Evolutionary conservation across 805 yeast species (phyloP).

Genomic region (Debaryomyces maramus): DNA sequence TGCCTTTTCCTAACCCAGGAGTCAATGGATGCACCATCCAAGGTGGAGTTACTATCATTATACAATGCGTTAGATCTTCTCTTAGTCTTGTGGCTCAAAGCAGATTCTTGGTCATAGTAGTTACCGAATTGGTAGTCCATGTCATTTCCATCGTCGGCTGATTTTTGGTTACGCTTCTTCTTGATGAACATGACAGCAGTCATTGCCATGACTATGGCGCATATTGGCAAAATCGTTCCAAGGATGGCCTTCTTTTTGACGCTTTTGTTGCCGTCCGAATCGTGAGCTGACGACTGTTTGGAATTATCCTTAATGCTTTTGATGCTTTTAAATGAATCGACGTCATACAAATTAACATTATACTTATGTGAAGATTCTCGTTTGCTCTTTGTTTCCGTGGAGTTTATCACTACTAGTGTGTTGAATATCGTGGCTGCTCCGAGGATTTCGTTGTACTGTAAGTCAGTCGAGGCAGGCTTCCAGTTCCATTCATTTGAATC

Average conservation of each 20-base stretch:
- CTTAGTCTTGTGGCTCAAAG: constrained; percentile 6
- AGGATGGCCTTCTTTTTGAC: constrained; percentile 29
- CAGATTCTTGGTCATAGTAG: constrained; percentile 22
- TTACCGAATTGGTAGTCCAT: constrained; percentile 33
- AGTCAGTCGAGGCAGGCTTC: constrained; percentile 22
- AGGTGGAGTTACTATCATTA: constrained; percentile 36
- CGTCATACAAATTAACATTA: constrained; percentile 42
- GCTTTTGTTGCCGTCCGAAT: neutral
- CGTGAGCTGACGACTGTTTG: constrained; percentile 1
- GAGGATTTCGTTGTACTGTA: constrained; percentile 26
- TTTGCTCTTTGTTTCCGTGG: constrained; percentile 17
- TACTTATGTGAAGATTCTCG: constrained; percentile 25
- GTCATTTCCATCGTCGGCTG: constrained; percentile 21
- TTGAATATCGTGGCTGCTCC: constrained; percentile 57
- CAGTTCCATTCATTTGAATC: constrained; percentile 37
- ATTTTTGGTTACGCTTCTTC: constrained; percentile 18
- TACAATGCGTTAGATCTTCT: constrained; percentile 5
- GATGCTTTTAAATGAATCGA: constrained; percentile 33
- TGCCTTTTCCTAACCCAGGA: constrained; percentile 55
- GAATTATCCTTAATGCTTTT: constrained; percentile 20
- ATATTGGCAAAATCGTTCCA: constrained; percentile 39
- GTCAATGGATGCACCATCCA: constrained; percentile 49
- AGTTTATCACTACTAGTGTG: constrained; percentile 46
- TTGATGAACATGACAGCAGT: constrained; percentile 15
- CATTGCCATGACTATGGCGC: constrained; percentile 20